Evolutionary conservation across 179 eudicot species (phyloP).

Genomic region (Patellifolia procumbens): DNA sequence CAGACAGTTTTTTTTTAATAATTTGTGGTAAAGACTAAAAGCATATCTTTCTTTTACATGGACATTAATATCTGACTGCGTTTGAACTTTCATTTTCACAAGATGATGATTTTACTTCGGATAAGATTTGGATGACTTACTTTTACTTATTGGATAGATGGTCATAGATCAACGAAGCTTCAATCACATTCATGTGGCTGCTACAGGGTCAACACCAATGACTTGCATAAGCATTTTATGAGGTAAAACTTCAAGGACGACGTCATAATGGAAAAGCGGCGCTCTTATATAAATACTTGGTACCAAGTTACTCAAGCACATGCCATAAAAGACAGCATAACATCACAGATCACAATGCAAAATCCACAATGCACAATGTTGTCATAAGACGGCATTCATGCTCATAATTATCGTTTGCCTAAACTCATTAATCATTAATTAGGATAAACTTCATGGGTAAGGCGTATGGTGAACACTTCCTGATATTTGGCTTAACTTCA

Average conservation of each 20-base stretch:
- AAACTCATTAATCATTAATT: slow-evolving; percentile 3
- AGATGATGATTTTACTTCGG: background rate
- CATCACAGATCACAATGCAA: no score
- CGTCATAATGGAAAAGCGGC: slow-evolving; percentile 12
- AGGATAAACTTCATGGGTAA: background rate
- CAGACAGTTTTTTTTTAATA: no score
- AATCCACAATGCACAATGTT: no score
- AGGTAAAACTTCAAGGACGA: background rate
- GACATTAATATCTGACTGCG: no score
- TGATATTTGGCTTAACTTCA: background rate
- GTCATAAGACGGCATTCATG: background rate
- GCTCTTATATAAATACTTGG: background rate
- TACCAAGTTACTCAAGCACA: background rate
- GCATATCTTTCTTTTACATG: no score
- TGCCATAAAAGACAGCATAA: background rate
- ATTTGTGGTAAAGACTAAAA: no score
- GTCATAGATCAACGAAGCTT: background rate
- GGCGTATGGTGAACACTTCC: background rate
- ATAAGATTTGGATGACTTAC: background rate
- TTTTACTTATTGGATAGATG: background rate
- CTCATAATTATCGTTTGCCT: background rate
- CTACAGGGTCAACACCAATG: slow-evolving; percentile 16
- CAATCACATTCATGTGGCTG: slow-evolving; percentile 4
- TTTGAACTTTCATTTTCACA: slow-evolving; percentile 4
- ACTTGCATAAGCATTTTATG: background rate